These are phyloP conservation scores for Bryopsis sp. DNA, from an alignment of 139 green algal genomes.

Conservation along the genomic window DNA sequence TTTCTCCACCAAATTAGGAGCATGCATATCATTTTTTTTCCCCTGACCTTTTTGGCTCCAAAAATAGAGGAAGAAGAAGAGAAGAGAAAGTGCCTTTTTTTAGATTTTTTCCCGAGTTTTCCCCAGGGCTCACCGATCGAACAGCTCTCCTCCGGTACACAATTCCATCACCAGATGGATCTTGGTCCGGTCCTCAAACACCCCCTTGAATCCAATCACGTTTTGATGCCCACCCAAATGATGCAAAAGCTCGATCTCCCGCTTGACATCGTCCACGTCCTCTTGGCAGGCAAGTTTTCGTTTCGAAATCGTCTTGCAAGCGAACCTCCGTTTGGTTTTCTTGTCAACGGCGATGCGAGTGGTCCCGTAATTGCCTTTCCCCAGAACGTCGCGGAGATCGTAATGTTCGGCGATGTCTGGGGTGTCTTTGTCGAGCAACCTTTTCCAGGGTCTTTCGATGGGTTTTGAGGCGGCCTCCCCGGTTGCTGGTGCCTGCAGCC, in stretches of 20 bases:
- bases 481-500: no score
- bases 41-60: no score
- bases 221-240: conserved; percentile 53
- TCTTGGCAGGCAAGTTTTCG: conserved; percentile 67
- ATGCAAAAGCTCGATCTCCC: conserved; percentile 70
- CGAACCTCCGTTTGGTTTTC: conserved; percentile 43
- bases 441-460: conserved; percentile 1
- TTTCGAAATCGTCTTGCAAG: conserved; percentile 82
- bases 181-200: conserved; percentile 49
- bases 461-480: no score
- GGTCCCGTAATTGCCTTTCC: conserved; percentile 47
- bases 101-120: conserved; percentile 49
- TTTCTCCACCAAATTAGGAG: no score
- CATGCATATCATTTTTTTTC: no score
- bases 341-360: conserved; percentile 42
- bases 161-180: conserved; percentile 68
- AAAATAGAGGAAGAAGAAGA: conserved; percentile 1
- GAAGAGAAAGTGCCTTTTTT: conserved; percentile 17
- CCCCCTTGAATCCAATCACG: conserved; percentile 56
- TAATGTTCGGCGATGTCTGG: conserved; percentile 8
- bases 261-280: conserved; percentile 75
- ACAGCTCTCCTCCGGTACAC: conserved; percentile 89
- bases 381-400: conserved; percentile 16
- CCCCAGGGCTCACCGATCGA: conserved; percentile 78
- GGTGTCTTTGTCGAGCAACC: conserved; percentile 16